Base-by-base conservation (phyloP, 106 monocot species). In the Ottelia alismoides region DNA sequence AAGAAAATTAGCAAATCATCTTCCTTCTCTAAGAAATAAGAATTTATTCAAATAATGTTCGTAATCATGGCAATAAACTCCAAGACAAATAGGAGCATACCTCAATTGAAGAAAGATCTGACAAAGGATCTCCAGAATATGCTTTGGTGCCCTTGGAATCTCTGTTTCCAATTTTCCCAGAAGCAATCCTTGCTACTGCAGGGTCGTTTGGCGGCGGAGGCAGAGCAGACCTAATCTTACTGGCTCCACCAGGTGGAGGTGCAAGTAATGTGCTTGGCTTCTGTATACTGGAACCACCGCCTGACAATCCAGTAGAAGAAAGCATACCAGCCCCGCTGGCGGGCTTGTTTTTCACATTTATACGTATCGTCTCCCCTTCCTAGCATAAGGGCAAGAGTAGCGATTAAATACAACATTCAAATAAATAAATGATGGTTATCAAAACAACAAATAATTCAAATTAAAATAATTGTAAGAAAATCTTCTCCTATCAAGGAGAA, bases 331-430 rank as follows among this genome's bases (percentile, higher is more conserved):
- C 57, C 45, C 84, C 81, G 21, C 61, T 62, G 22, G 96, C 61
- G 35, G 72, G 55, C 52, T 89, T 96, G 58, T 78, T 85, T 60
- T 96, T 96, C 55, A 96, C 89, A 72, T 85, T 96, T 71, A 96
- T 96, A 56, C 85, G 59, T n/a, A 96, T 96, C 40, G 96, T 96
- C 65, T 96, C 96, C 6, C 96, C 96, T 70, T 89, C 96, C 96
- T 96, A 59, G 28, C 35, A 35, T 35, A 6, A 35, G n/a, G n/a
- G n/a, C n/a, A n/a, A n/a, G n/a, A n/a, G n/a, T n/a, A n/a, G n/a
- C n/a, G n/a, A n/a, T n/a, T n/a, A n/a, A n/a, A n/a, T n/a, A n/a
- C n/a, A n/a, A n/a, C n/a, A n/a, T n/a, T n/a, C n/a, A n/a, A n/a
- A n/a, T n/a, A n/a, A n/a, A n/a, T n/a, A n/a, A n/a, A n/a, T n/a